Percentiles rank a stretch among this genome's conserved stretches.
Conservation (phyloP, 805 yeast species). For the Barnettozyma sucrosica region DNA sequence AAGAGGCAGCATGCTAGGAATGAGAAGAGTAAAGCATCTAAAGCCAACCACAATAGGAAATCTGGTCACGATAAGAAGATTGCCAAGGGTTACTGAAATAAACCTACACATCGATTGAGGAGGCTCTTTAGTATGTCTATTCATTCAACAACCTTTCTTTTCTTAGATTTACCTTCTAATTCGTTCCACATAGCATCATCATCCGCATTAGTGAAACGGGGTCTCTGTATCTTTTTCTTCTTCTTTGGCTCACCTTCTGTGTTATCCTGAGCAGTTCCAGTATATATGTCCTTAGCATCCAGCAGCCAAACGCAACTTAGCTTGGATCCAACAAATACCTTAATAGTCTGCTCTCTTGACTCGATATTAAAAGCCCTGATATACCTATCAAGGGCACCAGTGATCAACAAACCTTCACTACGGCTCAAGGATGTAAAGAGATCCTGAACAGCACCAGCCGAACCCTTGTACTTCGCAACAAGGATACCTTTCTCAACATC, state of each 20-base stretch:
- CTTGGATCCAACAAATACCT: slow-evolving; percentile 73
- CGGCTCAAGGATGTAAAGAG: slow-evolving; percentile 21
- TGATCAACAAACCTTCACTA: slow-evolving; percentile 44
- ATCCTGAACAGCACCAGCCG: slow-evolving; percentile 60
- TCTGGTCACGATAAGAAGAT: slow-evolving; percentile 54
- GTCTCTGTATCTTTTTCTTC: slow-evolving; percentile 26
- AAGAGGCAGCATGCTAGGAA: slow-evolving; percentile 38
- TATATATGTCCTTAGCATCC: slow-evolving; percentile 39
- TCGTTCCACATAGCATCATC: slow-evolving; percentile 36
- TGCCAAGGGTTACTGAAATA: slow-evolving; percentile 12
- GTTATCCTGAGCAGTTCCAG: slow-evolving; percentile 23
- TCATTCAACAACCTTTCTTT: slow-evolving; percentile 15
- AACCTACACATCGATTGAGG: neutral
- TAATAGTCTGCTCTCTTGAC: slow-evolving; percentile 53
- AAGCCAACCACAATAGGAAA: slow-evolving; percentile 64
- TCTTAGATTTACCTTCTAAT: slow-evolving; percentile 19
- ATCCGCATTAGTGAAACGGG: slow-evolving; percentile 20
- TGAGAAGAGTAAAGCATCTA: slow-evolving; percentile 49
- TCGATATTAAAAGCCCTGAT: slow-evolving; percentile 66
- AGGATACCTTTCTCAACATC: slow-evolving; percentile 45
- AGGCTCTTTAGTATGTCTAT: neutral
- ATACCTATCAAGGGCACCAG: slow-evolving; percentile 88
- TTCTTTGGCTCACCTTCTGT: slow-evolving; percentile 26
- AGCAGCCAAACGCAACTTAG: slow-evolving; percentile 47
- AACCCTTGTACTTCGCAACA: slow-evolving; percentile 69